Evolutionary conservation across 2,329 filamentous ascomycete species (phyloP), one percentile per base, ranked within the genome.

Genomic region (Colletotrichum sp.): DNA sequence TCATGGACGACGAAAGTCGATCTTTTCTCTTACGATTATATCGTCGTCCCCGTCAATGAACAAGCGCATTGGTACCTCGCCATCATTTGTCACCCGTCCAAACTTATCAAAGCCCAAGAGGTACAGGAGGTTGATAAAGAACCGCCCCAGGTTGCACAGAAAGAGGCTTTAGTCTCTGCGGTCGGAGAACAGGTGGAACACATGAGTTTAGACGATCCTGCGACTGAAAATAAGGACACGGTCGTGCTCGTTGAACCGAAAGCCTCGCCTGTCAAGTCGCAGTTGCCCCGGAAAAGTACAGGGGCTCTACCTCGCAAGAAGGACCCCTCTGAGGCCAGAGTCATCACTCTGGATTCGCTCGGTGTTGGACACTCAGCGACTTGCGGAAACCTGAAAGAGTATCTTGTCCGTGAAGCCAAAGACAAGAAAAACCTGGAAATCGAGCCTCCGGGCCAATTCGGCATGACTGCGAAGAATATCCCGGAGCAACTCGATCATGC

Each of bases 31-130:
- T 96, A 95, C 80, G 95, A 98, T 82, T 98, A 96, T 83, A 93
- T 99, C 75, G 90, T 99, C 13, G 94, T 99, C 8, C 97, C 97
- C 0, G 95, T 99, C 83, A 98, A 98, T 80, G 95, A 98, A 82
- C 88, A 92, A 79, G 86, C 89, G 2, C 97, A 99, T 84, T 99
- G 98, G 97, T 99, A 97, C 84, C 88, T 99, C 78, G 96, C 95
- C 16, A 96, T 99, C 72, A 96, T 99, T 68, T 98, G 95, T 89
- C 98, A 99, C 81, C 90, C 96, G 4, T 90, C 92, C 5, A 92
- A 90, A 68, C 88, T 97, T 26, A 81, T 92, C 9, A 83, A 82
- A 3, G 67, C 73, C n/a, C 39, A 76, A 13, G 76, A 78, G 24
- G 60, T 64, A 15, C 30, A 44, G 3, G 36, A 15, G 32, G 21